These are phyloP conservation scores for Sclerotinia glacialis DNA, from an alignment of 2,329 filamentous ascomycete species.

Conservation along the genomic window DNA sequence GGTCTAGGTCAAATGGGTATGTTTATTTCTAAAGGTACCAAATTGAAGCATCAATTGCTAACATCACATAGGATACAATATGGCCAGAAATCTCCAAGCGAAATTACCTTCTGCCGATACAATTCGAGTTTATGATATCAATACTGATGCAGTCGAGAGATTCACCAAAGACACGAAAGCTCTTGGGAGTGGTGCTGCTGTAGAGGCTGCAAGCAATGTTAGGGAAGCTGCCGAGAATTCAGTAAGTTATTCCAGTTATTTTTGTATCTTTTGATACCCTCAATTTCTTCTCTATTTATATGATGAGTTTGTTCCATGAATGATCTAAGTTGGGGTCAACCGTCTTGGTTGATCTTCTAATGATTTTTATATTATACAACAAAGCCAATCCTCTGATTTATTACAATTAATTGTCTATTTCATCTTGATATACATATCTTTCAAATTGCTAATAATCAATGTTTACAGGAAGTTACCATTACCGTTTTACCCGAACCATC, in stretches of 20 bases:
- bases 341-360: constrained; percentile 34
- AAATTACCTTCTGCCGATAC: constrained; percentile 63
- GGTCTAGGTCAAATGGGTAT: constrained; percentile 60
- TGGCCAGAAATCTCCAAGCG: constrained; percentile 67
- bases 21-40: constrained; percentile 32
- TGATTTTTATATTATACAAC: constrained; percentile 36
- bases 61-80: constrained; percentile 57
- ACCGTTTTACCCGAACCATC: constrained; percentile 86
- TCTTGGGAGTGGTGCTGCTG: constrained; percentile 43
- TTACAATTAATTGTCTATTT: constrained; percentile 10
- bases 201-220: constrained; percentile 55
- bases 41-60: constrained; percentile 25
- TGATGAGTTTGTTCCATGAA: constrained; percentile 37
- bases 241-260: constrained; percentile 47
- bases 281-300: constrained; percentile 29
- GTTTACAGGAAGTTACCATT: constrained; percentile 71
- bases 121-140: constrained; percentile 64
- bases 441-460: constrained; percentile 15
- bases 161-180: constrained; percentile 51
- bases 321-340: constrained; percentile 39
- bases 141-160: constrained; percentile 51
- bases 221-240: constrained; percentile 64
- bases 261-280: not conserved
- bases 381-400: constrained; percentile 38
- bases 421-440: not conserved